phyloP scores from a whole-genome alignment of 768 basidiomycete genomes.

The Russula earlei region DNA sequence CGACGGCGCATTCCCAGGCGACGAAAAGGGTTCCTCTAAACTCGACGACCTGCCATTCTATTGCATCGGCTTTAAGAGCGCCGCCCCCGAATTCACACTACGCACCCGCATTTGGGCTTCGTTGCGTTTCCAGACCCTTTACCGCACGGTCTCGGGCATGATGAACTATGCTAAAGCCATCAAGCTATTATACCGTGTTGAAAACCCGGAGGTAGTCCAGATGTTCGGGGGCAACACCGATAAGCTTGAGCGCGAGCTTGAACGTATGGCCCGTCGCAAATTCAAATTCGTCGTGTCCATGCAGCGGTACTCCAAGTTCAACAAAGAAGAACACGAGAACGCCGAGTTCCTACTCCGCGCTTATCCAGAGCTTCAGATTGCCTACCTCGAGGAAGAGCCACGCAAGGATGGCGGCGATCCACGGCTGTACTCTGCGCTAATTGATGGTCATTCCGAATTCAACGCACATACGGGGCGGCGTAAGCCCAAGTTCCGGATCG shows the following conservation, averaged over 20 bases:
- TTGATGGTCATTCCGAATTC: conserved; percentile 98
- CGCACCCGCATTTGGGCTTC: conserved; percentile 99
- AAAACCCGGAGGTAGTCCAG: conserved; percentile 98
- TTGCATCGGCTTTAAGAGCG: conserved; percentile 98
- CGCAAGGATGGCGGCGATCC: conserved; percentile 93
- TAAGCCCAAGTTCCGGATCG: conserved; percentile 95
- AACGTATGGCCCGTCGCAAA: conserved; percentile 95
- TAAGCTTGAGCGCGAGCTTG: conserved; percentile 89
- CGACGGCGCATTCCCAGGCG: conserved; percentile 62
- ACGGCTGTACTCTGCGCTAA: conserved; percentile 89
- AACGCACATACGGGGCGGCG: conserved; percentile 80
- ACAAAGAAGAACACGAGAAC: conserved; percentile 98
- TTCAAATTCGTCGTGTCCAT: conserved; percentile 99
- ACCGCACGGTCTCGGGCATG: conserved; percentile 98
- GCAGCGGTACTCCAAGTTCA: conserved; percentile 99
- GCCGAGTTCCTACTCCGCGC: conserved; percentile 96
- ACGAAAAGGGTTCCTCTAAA: conserved; percentile 78
- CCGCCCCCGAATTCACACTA: conserved; percentile 95
- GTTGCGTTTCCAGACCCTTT: conserved; percentile 94
- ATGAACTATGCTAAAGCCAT: conserved; percentile 99
- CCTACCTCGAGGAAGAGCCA: conserved; percentile 95
- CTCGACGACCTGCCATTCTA: conserved; percentile 94
- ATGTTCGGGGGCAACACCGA: conserved; percentile 96
- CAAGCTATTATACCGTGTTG: conserved; percentile 97
- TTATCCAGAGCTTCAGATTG: conserved; percentile 97